Evolutionary conservation across 306 rosid genomes (phyloP).

Genomic region (Lablab purpureus): DNA sequence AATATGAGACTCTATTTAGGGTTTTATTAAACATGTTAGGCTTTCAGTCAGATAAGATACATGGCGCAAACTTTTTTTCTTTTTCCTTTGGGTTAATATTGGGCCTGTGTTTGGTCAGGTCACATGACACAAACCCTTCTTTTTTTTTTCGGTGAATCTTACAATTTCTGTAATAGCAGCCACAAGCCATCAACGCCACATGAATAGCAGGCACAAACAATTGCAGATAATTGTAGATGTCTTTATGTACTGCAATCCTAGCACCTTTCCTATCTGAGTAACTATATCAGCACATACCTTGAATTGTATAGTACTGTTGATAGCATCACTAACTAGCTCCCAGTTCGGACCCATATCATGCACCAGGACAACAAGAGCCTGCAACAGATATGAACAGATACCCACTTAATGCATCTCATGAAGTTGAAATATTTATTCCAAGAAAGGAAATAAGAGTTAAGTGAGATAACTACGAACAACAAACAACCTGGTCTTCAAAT

Average conservation of each 20-base stretch:
- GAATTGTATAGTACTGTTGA: constrained; percentile 85
- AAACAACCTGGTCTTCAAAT: constrained; percentile 91
- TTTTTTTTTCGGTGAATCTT: not conserved
- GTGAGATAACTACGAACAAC: constrained; percentile 5
- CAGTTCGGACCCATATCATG: constrained; percentile 99
- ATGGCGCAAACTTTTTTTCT: not conserved
- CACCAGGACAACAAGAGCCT: constrained; percentile 97
- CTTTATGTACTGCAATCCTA: not conserved
- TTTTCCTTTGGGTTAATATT: not conserved
- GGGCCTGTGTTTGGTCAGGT: not conserved
- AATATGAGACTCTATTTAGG: not conserved
- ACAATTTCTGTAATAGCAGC: not conserved
- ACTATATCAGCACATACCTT: constrained; percentile 60
- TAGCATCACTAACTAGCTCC: constrained; percentile 97
- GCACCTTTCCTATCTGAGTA: not conserved
- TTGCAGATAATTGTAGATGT: not conserved
- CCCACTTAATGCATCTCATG: constrained; percentile 27
- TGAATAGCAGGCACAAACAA: not conserved
- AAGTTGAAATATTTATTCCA: constrained; percentile 30
- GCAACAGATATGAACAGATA: constrained; percentile 44
- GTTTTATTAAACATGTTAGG: not conserved
- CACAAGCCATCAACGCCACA: not conserved
- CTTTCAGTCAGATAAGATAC: not conserved
- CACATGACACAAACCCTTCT: not conserved
- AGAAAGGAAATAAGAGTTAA: constrained; percentile 10